phyloP scores from a whole-genome alignment of 2,329 filamentous ascomycete genomes.

The Epichloe amarillans region DNA sequence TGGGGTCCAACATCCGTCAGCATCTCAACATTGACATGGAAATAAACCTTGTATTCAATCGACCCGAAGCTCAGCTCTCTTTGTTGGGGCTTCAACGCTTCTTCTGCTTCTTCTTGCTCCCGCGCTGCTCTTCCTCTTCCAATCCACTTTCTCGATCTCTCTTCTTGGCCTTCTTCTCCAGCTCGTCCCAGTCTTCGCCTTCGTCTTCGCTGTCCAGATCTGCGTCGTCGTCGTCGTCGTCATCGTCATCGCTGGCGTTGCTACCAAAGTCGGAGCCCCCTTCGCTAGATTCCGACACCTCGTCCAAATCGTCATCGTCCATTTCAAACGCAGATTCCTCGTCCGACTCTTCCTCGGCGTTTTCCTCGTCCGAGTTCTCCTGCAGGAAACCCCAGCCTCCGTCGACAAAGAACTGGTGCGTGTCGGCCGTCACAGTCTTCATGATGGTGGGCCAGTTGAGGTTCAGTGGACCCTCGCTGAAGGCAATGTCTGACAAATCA shows the following conservation, averaged over 20 bases:
- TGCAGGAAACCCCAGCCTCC: conserved; percentile 92
- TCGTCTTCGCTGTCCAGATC: conserved; percentile 58
- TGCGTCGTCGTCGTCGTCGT: conserved; percentile 49
- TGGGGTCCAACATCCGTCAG: too few species aligned
- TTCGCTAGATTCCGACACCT: conserved; percentile 60
- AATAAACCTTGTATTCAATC: too few species aligned
- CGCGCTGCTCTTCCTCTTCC: conserved; percentile 46
- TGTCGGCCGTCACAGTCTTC: conserved; percentile 93
- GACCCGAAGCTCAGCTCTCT: too few species aligned
- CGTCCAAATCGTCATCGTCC: conserved; percentile 72
- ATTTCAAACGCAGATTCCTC: conserved; percentile 92
- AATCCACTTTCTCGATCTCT: conserved; percentile 52
- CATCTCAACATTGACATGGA: too few species aligned
- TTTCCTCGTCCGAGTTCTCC: conserved; percentile 78
- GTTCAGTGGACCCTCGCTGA: conserved; percentile 87
- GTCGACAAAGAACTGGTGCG: conserved; percentile 88
- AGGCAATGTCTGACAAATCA: conserved; percentile 89
- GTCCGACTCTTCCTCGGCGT: conserved; percentile 61
- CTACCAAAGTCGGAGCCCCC: conserved; percentile 91
- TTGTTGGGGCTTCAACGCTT: conserved; percentile 16
- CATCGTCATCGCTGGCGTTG: conserved; percentile 63
- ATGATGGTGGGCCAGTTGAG: conserved; percentile 98
- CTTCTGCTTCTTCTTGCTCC: conserved; percentile 46
- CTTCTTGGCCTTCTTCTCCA: conserved; percentile 84
- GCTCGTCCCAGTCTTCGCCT: conserved; percentile 85